These are phyloP conservation scores for Fusarium begoniae DNA, from an alignment of 2,329 filamentous ascomycete genomes.

Conservation along the genomic window DNA sequence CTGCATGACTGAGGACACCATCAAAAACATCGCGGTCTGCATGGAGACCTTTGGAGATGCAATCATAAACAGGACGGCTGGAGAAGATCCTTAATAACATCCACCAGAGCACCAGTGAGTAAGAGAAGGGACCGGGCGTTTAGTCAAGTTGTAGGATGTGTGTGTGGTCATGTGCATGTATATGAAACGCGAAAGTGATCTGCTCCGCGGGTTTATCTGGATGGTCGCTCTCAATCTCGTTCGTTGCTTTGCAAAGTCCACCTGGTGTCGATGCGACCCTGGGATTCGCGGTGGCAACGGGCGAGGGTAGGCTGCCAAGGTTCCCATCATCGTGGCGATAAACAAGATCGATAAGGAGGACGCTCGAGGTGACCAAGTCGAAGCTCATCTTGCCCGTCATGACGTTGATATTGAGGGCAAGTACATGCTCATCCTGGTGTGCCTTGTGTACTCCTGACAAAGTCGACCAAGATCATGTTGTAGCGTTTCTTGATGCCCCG, in stretches of 20 bases:
- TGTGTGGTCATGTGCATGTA: too few species aligned
- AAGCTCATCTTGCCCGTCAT: too few species aligned
- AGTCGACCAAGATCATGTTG: neutral
- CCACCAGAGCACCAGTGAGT: too few species aligned
- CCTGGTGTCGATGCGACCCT: neutral
- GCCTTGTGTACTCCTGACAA: neutral
- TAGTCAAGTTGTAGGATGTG: too few species aligned
- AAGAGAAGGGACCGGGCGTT: too few species aligned
- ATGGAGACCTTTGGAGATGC: neutral
- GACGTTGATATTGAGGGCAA: neutral
- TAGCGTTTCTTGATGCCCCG: neutral
- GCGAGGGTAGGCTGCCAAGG: too few species aligned
- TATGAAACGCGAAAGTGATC: neutral
- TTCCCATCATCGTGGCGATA: too few species aligned
- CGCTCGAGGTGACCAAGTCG: too few species aligned
- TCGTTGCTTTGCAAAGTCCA: too few species aligned
- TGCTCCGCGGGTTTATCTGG: neutral
- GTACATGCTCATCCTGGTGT: conserved; percentile 29
- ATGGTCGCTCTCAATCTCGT: neutral
- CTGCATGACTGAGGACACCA: neutral
- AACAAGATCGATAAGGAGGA: too few species aligned
- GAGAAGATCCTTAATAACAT: too few species aligned
- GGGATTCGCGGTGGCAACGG: too few species aligned
- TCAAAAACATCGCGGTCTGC: neutral
- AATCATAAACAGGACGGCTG: neutral